Evolutionary conservation across 176 grass and related monocot genomes (phyloP).

Genomic region (Bolboschoenus planiculmis): DNA sequence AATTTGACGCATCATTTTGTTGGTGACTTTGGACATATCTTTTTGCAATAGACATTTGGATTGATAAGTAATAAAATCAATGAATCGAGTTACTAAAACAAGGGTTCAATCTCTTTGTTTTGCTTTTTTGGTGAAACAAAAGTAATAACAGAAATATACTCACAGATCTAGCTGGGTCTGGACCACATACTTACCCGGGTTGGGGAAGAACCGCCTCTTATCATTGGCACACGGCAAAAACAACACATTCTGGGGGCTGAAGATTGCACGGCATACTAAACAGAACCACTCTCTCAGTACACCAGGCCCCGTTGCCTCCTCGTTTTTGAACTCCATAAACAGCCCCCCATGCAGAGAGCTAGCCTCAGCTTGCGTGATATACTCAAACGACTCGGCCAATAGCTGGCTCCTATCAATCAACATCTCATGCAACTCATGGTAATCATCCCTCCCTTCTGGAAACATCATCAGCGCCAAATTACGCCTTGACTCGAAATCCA

Average conservation of each 20-base stretch:
- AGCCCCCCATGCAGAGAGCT: conserved; percentile 60
- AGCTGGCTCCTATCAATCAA: conserved; percentile 74
- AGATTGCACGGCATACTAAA: conserved; percentile 78
- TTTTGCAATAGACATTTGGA: neutral
- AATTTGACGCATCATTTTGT: neutral
- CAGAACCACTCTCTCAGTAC: conserved; percentile 98
- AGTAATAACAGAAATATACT: neutral
- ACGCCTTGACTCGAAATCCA: conserved; percentile 69
- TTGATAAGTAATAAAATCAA: neutral
- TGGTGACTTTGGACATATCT: neutral
- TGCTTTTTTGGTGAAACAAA: neutral
- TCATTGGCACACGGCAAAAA: conserved; percentile 82
- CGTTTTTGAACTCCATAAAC: conserved; percentile 99
- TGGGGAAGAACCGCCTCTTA: conserved; percentile 81
- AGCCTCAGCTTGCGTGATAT: conserved; percentile 49
- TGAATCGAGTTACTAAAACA: neutral
- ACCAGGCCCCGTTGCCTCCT: conserved; percentile 96
- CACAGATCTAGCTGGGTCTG: neutral
- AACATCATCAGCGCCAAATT: conserved; percentile 94
- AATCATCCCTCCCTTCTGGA: conserved; percentile 77
- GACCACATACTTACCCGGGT: conserved; percentile 53
- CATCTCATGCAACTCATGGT: conserved; percentile 91
- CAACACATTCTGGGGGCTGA: conserved; percentile 81
- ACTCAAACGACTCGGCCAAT: conserved; percentile 78
- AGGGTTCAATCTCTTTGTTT: neutral